Evolutionary conservation across 1,284 basidiomycete genomes (phyloP), one percentile per base, ranked within the genome.

Genomic region (Papiliotrema fonsecae): DNA sequence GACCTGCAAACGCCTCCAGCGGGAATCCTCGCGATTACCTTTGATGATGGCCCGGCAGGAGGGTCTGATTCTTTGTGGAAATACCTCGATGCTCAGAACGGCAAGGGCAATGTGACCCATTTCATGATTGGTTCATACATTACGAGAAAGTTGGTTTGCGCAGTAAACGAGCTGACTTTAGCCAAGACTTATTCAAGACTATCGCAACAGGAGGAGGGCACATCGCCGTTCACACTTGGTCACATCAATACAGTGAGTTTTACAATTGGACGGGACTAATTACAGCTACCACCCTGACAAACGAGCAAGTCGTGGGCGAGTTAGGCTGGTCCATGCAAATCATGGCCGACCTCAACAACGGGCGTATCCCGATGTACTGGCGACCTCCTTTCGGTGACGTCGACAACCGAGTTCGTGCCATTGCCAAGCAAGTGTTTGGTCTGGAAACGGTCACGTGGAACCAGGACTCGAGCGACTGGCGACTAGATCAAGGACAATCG

Each of bases 251-350:
- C 55, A 71, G 64, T 67, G 55, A 47, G 60, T 68, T 49, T 38
- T 9, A 5, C 34, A 35, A 35, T 16, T 35, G 41, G 21, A 22
- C 30, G 22, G 6, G 6, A 16, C n/a, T 40, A 26, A 47, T 25
- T 10, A 16, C 48, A 65, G 62, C 76, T 47, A 79, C 79, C 34
- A 77, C 76, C 4, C 65, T 78, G 21, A 73, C 77, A 43, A 80
- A 82, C 67, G 78, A 79, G 59, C 63, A 78, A 51, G 76, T 81
- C 47, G 69, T 81, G 9, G 77, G 73, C 47, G 78, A 80, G 63
- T 74, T 82, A 36, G 78, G 76, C 26, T 75, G 72, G 73, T 75
- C 74, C 6, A 68, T 69, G 57, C 67, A 74, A 54, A 69, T 71
- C 50, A 71, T 73, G 44, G 52, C 59, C 32, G 72, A 74, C 55